These are phyloP conservation scores for Neopestalotiopsis clavispora DNA, from an alignment of 2,329 filamentous ascomycete genomes.

Conservation along the genomic window DNA sequence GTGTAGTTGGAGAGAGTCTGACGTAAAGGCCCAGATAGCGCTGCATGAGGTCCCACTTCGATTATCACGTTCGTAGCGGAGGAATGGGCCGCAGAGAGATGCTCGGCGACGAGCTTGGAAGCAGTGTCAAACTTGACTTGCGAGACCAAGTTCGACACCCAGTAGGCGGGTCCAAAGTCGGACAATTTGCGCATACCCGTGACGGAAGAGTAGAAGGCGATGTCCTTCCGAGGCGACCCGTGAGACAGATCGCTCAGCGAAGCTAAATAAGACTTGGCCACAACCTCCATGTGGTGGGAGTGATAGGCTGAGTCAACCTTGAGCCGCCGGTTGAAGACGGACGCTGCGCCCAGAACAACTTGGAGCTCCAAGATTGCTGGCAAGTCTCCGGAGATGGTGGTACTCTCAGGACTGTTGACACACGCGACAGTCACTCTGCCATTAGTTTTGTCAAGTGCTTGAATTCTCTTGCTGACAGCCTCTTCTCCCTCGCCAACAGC, in stretches of 20 bases:
- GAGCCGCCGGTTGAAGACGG: neutral
- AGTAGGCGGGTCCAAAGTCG: neutral
- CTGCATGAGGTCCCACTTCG: constrained; percentile 1
- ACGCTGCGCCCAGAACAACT: neutral
- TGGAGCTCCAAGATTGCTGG: neutral
- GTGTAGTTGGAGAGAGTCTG: neutral
- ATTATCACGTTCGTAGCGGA: neutral
- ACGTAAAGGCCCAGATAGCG: neutral
- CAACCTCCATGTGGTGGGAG: neutral
- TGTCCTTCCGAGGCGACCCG: no score
- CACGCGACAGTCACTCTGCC: constrained; percentile 25
- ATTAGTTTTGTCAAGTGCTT: no score
- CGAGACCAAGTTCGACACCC: neutral
- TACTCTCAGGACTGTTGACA: constrained; percentile 35
- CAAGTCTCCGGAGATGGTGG: constrained; percentile 34
- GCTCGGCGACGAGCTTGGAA: neutral
- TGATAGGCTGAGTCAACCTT: constrained; percentile 13
- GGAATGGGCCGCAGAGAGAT: neutral
- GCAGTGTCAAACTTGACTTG: neutral
- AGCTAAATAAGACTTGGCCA: constrained; percentile 8
- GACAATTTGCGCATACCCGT: neutral
- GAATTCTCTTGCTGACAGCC: no score
- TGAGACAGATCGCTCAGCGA: neutral
- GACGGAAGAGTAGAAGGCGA: neutral
- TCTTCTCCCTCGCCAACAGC: neutral